These are phyloP conservation scores for Coccinonectria pachysandricola DNA, from an alignment of 2,329 filamentous ascomycete genomes.

Conservation along the genomic window DNA sequence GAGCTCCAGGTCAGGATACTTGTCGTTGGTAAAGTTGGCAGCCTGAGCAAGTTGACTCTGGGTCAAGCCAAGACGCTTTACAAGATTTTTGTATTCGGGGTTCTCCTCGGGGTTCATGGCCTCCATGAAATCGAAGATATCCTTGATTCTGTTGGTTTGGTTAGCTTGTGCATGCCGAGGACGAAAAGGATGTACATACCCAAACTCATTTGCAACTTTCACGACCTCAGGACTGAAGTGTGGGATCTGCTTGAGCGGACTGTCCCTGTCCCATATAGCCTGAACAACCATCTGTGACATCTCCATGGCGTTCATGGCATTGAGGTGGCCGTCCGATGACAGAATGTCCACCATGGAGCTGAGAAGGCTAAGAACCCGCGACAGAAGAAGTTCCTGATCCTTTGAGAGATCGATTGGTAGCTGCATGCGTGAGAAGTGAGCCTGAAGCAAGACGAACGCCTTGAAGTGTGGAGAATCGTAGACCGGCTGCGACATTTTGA, in stretches of 20 bases:
- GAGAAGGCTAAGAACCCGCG: conserved; percentile 75
- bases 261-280: conserved; percentile 98
- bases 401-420: conserved; percentile 91
- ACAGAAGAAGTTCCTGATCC: conserved; percentile 82
- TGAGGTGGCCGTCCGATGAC: conserved; percentile 89
- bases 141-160: conserved; percentile 58
- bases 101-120: conserved; percentile 96
- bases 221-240: conserved; percentile 81
- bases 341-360: conserved; percentile 91
- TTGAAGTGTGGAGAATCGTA: conserved; percentile 98
- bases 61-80: conserved; percentile 68
- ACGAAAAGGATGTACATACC: conserved; percentile 36
- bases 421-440: conserved; percentile 96
- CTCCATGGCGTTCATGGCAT: conserved; percentile 98
- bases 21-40: conserved; percentile 91
- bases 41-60: conserved; percentile 78
- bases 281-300: conserved; percentile 99
- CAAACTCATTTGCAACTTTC: conserved; percentile 69
- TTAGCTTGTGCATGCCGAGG: not conserved
- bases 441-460: conserved; percentile 91
- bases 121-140: conserved; percentile 97
- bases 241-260: conserved; percentile 92
- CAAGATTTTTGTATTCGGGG: conserved; percentile 63
- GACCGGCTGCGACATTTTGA: conserved; percentile 81
- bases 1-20: conserved; percentile 90